Conservation (phyloP, 2,329 filamentous ascomycete species). For the Lecanicillium sp. region DNA sequence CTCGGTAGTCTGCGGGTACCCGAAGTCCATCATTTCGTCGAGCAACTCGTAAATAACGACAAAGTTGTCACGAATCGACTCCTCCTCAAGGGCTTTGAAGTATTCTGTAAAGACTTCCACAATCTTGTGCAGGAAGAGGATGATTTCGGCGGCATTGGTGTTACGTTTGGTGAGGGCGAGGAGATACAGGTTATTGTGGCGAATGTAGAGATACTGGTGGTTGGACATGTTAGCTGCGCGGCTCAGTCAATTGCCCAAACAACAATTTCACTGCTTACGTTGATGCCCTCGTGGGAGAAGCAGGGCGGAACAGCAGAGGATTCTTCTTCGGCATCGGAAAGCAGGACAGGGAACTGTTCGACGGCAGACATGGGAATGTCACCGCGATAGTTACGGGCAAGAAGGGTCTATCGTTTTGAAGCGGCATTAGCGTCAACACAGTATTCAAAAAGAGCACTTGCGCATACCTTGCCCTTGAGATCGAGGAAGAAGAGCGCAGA, state of each 20-base stretch:
- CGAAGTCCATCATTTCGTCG: constrained; percentile 99
- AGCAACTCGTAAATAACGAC: constrained; percentile 98
- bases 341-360: constrained; percentile 91
- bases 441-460: not conserved
- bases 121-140: constrained; percentile 95
- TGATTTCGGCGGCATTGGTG: constrained; percentile 96
- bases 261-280: constrained; percentile 49
- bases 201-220: constrained; percentile 88
- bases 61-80: constrained; percentile 98
- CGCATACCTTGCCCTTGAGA: constrained; percentile 90
- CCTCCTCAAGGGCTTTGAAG: constrained; percentile 98
- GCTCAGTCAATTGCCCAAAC: not conserved
- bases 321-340: constrained; percentile 98
- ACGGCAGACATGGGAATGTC: constrained; percentile 99
- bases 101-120: constrained; percentile 99
- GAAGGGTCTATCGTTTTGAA: constrained; percentile 64
- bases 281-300: constrained; percentile 98
- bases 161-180: constrained; percentile 97
- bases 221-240: constrained; percentile 1
- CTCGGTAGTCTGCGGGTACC: constrained; percentile 96
- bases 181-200: constrained; percentile 98
- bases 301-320: constrained; percentile 94
- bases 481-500: constrained; percentile 98
- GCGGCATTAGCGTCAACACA: constrained; percentile 17
- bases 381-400: constrained; percentile 96